Evolutionary conservation across 306 rosid genomes (phyloP).

Genomic region (Inga laurina): DNA sequence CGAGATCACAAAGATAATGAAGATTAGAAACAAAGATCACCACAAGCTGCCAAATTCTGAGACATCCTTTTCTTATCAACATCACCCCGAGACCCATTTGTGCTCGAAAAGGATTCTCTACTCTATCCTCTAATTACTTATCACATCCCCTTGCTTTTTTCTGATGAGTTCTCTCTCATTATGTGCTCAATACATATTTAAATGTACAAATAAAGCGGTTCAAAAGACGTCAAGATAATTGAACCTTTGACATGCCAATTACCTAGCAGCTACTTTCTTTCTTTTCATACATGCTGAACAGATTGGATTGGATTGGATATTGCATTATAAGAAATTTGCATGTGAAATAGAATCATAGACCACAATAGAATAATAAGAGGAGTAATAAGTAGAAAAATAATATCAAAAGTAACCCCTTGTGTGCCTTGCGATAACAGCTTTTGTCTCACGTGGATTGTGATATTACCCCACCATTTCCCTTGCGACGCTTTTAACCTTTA

Average conservation of each 20-base stretch:
- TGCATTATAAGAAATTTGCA: not conserved
- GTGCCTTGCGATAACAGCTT: not conserved
- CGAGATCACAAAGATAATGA: slow-evolving; percentile 31
- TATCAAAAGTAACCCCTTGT: too few species aligned
- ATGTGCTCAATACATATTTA: not conserved
- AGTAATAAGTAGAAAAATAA: not conserved
- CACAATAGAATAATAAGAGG: not conserved
- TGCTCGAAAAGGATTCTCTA: slow-evolving; percentile 60
- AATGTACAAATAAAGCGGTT: not conserved
- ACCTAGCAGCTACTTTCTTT: not conserved
- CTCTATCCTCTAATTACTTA: not conserved
- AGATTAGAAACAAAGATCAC: slow-evolving; percentile 50
- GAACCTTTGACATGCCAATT: not conserved
- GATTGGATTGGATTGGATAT: not conserved
- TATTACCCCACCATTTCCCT: not conserved
- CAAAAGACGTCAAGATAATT: not conserved
- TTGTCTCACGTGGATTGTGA: not conserved
- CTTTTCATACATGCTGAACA: not conserved
- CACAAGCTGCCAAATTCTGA: slow-evolving; percentile 60
- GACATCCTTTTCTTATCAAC: slow-evolving; percentile 41
- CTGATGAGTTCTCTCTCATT: not conserved
- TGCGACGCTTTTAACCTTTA: not conserved
- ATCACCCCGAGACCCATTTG: not conserved
- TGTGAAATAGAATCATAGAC: not conserved
- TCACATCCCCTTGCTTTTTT: not conserved